Conservation (phyloP, 2,329 filamentous ascomycete species). For the Trichoderma pleuroti region DNA sequence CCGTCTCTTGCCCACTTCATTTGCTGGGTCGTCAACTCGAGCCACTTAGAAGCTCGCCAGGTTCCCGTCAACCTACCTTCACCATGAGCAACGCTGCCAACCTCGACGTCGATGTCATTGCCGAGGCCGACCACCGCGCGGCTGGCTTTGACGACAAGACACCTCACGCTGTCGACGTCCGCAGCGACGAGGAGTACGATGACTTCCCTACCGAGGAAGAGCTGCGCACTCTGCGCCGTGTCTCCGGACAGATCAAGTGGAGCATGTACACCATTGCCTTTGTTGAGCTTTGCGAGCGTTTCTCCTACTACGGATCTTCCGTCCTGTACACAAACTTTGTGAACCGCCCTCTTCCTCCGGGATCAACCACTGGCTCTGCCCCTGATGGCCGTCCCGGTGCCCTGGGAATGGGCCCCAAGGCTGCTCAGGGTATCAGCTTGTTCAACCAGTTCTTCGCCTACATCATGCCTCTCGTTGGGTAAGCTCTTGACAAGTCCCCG, state of each 20-base stretch:
- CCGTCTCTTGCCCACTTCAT: background rate
- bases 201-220: conserved; percentile 59
- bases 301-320: conserved; percentile 72
- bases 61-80: background rate
- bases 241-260: conserved; percentile 63
- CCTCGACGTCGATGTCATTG: conserved; percentile 38
- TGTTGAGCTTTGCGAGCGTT: conserved; percentile 72
- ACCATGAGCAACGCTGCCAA: conserved; percentile 36
- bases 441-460: conserved; percentile 63
- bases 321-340: conserved; percentile 67
- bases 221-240: conserved; percentile 56
- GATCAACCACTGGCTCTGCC: conserved; percentile 52
- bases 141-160: conserved; percentile 25
- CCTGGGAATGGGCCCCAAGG: conserved; percentile 55
- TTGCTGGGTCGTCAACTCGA: conserved; percentile 2
- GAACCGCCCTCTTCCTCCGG: conserved; percentile 50
- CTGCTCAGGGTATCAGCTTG: conserved; percentile 46
- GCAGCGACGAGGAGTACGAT: conserved; percentile 31
- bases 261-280: conserved; percentile 67
- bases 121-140: conserved; percentile 31
- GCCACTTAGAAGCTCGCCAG: background rate
- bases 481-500: conserved; percentile 22
- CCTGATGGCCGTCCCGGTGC: conserved; percentile 45
- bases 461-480: conserved; percentile 56
- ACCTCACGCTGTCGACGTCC: conserved; percentile 22